A percentile compares a stretch with the other conserved stretches of the same genome.
Evolutionary conservation across 108 stramenopile species (phyloP).

Genomic region (Nannochloropsis oceanica): DNA sequence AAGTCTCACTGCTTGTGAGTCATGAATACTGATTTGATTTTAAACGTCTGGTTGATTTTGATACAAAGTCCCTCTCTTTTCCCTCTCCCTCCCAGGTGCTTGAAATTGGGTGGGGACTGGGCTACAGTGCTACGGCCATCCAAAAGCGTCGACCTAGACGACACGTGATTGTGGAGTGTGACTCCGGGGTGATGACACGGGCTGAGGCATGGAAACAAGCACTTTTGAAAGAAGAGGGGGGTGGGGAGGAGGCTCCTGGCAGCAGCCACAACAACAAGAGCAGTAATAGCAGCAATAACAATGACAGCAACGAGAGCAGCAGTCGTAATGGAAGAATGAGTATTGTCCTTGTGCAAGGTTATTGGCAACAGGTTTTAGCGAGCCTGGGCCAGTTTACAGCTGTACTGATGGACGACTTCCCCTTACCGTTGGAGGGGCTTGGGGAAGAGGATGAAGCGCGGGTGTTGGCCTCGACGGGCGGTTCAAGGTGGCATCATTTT

Average conservation of each 20-base stretch:
- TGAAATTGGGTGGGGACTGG: slow-evolving; percentile 19
- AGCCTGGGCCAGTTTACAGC: slow-evolving; percentile 7
- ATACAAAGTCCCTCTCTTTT: too few species aligned
- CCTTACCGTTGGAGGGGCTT: not conserved
- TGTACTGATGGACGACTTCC: slow-evolving; percentile 21
- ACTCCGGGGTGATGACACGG: slow-evolving; percentile 2
- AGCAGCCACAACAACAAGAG: not conserved
- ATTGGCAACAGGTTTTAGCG: slow-evolving; percentile 13
- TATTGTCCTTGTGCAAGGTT: slow-evolving; percentile 6
- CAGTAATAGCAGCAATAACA: not conserved
- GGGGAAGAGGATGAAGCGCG: not conserved
- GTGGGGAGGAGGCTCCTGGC: not conserved
- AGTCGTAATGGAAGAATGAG: not conserved
- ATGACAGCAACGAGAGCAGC: not conserved
- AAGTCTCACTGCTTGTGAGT: too few species aligned
- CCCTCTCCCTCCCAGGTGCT: slow-evolving; percentile 5
- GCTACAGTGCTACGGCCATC: slow-evolving; percentile 10
- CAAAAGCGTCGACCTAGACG: slow-evolving; percentile 5
- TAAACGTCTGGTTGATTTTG: too few species aligned
- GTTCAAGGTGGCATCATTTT: not conserved
- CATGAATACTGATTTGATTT: too few species aligned
- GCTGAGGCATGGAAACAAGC: slow-evolving; percentile 4
- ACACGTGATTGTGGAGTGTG: slow-evolving; percentile 16
- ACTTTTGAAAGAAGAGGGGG: not conserved
- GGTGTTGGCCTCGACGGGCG: not conserved